Percentiles rank a stretch among this genome's conserved stretches.
These are phyloP conservation scores for Rhododendron williamsianum DNA, from an alignment of 148 eudicot genomes.

Conservation along the genomic window DNA sequence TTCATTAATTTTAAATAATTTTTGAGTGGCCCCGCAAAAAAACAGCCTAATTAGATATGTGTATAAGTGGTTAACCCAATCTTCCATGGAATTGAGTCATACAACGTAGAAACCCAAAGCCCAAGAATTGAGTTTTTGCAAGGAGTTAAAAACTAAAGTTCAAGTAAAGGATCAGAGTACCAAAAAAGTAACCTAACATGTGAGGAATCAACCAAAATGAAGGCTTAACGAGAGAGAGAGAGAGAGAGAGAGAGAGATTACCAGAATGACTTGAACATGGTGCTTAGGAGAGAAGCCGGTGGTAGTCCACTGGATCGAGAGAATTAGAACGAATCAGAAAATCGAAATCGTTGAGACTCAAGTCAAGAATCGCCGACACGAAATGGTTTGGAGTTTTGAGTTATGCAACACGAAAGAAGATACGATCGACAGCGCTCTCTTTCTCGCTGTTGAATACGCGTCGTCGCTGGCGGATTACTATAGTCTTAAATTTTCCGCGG, in stretches of 20 bases:
- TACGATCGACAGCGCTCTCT: not conserved
- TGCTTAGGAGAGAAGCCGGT: not conserved
- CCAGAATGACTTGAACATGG: conserved; percentile 22
- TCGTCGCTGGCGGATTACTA: not conserved
- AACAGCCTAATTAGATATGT: too few species aligned
- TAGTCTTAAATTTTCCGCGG: not conserved
- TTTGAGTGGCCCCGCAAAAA: too few species aligned
- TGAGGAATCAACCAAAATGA: not conserved
- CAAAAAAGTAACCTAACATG: not conserved
- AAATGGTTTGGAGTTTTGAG: not conserved
- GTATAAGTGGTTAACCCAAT: too few species aligned
- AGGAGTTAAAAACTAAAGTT: not conserved
- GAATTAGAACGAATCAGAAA: not conserved
- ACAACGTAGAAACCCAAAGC: not conserved
- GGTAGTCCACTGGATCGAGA: not conserved
- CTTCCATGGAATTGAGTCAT: not conserved
- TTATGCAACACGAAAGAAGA: not conserved
- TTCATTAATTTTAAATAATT: too few species aligned
- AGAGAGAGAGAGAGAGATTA: conserved; percentile 1
- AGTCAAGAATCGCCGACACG: too few species aligned
- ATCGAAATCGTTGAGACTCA: not conserved
- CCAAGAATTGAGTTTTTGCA: not conserved
- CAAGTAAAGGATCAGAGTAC: not conserved
- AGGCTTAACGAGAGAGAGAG: not conserved
- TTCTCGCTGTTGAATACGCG: not conserved